Base-by-base conservation (phyloP, 257 asterid genomes). In the Plantago elongata region DNA sequence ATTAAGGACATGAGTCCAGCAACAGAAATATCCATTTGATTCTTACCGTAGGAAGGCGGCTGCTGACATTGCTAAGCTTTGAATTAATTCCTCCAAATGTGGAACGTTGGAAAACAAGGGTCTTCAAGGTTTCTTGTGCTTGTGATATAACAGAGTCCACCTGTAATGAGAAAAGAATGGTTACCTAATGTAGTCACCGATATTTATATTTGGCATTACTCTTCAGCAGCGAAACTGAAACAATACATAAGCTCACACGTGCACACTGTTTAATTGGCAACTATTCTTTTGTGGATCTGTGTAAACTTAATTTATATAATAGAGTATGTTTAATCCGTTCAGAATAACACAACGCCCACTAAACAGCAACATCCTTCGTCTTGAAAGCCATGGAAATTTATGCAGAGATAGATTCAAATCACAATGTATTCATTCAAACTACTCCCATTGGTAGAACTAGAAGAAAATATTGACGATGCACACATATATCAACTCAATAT, bases 41-140 rank as follows among this genome's bases (percentile, higher is more conserved):
- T 60, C 91, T 72, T 80, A 92, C 98, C 48, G 86, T 84, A 10
- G 98, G 98, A 71, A 92, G 95, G 69, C 95, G 95, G 78, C 93
- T 92, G 86, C 97, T 77, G 77, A 92, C 84, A 69, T 88, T 92
- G 73, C 97, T 84, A 69, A 92, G 92, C 80, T 92, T 92, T 34
- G 85, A 78, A 67, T 85, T 83, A 71, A 92, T 86, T 67, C 93
- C 95, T 51, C 97, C 97, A 65, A 92, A 92, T 27, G 95, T 89
- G 29, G 97, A 89, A 16, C 98, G 87, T 67, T 92, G 98, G 74
- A 86, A 86, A 67, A 84, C 70, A 46, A 92, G 90, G 52, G 98
- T 65, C 74, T 83, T 88, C 48, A 92, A 77, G 58, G 97, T 86
- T 85, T 92, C 98, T 74, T 92, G 98, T 57, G 95, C 97, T 74